A percentile compares a stretch with the other conserved stretches of the same genome.
phyloP scores from a whole-genome alignment of 176 grass and related monocot species.

The Melocanna baccifera region DNA sequence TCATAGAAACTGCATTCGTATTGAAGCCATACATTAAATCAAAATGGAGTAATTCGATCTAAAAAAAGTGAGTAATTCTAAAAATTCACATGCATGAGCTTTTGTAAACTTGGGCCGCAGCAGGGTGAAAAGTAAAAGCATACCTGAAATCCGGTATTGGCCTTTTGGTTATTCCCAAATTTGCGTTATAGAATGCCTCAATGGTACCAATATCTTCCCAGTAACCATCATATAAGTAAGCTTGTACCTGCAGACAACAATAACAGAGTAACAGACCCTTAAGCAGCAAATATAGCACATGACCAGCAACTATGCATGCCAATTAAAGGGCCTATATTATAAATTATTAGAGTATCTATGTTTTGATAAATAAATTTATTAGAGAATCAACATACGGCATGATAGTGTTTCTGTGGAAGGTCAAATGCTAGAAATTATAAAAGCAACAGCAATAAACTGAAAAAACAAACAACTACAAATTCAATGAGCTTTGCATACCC shows the following conservation, averaged over 20 bases:
- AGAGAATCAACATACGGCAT: not conserved
- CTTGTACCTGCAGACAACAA: constrained; percentile 66
- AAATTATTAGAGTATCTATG: not conserved
- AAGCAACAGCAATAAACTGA: constrained; percentile 11
- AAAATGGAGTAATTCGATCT: constrained; percentile 5
- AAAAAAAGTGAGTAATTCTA: constrained; percentile 21
- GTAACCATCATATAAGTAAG: constrained; percentile 93
- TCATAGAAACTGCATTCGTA: constrained; percentile 87
- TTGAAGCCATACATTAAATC: constrained; percentile 33
- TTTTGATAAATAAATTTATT: not conserved
- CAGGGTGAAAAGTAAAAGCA: not conserved
- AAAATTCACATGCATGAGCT: not conserved
- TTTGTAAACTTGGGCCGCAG: not conserved
- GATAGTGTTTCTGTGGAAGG: not conserved
- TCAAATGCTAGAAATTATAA: not conserved
- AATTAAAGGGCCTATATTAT: not conserved
- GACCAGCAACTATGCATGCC: not conserved
- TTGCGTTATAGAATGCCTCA: constrained; percentile 84
- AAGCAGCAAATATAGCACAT: constrained; percentile 2
- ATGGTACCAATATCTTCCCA: constrained; percentile 99
- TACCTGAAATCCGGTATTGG: constrained; percentile 97
- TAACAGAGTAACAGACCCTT: not conserved
- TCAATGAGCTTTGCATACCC: constrained; percentile 56
- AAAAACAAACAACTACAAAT: constrained; percentile 11
- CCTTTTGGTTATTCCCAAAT: constrained; percentile 96